Conservation (phyloP, 2,329 filamentous ascomycete genomes). For the Pezicula carpinea region DNA sequence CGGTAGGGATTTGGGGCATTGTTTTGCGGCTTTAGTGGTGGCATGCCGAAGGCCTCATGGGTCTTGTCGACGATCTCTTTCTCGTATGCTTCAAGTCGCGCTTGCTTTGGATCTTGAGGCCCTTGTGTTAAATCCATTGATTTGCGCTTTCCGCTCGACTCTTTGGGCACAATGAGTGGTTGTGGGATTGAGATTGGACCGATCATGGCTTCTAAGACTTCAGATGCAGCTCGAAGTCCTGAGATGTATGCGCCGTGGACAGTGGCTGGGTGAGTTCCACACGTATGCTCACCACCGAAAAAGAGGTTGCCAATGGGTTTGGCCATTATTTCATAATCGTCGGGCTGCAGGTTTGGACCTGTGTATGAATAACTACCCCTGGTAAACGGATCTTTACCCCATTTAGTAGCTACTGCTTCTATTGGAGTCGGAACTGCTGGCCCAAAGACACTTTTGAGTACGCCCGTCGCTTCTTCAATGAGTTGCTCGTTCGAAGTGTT, state of each 20-base stretch:
- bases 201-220: slow-evolving; percentile 74
- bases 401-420: slow-evolving; percentile 86
- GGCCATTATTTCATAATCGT: slow-evolving; percentile 93
- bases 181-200: slow-evolving; percentile 74
- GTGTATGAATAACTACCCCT: slow-evolving; percentile 94
- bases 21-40: slow-evolving; percentile 67
- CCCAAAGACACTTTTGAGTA: slow-evolving; percentile 74
- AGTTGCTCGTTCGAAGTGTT: slow-evolving; percentile 69
- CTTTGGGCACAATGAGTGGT: slow-evolving; percentile 68
- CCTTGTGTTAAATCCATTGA: slow-evolving; percentile 27
- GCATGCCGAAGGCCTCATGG: slow-evolving; percentile 61
- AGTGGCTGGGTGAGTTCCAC: slow-evolving; percentile 90
- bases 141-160: slow-evolving; percentile 52
- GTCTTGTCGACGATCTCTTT: slow-evolving; percentile 48
- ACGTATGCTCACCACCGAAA: slow-evolving; percentile 96
- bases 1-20: slow-evolving; percentile 81
- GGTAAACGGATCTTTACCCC: slow-evolving; percentile 88
- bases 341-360: slow-evolving; percentile 71
- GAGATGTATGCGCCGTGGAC: slow-evolving; percentile 96
- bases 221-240: slow-evolving; percentile 81
- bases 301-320: slow-evolving; percentile 78
- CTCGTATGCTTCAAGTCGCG: slow-evolving; percentile 54
- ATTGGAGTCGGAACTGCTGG: slow-evolving; percentile 67
- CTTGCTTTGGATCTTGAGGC: slow-evolving; percentile 44
- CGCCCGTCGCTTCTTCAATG: slow-evolving; percentile 72